A percentile compares a stretch with the other conserved stretches of the same genome.
Conservation (phyloP, 1,284 basidiomycete species). For the Ustilago loliicola region DNA sequence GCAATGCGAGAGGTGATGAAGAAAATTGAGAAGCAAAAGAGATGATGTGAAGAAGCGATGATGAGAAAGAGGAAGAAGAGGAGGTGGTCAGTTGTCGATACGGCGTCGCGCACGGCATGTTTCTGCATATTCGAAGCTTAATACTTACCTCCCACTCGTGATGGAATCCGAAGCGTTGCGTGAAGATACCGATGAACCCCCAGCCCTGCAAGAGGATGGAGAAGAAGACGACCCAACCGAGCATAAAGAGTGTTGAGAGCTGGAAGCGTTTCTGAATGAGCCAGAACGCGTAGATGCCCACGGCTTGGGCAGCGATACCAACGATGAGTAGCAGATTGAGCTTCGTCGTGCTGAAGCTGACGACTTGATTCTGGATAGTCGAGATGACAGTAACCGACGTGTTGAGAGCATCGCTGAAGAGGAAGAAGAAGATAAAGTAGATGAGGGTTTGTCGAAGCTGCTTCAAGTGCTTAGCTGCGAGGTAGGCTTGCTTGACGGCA, state of each 20-base stretch:
- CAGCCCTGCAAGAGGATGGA: slow-evolving; percentile 84
- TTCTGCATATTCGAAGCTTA: background rate
- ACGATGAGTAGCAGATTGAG: slow-evolving; percentile 80
- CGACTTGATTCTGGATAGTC: slow-evolving; percentile 84
- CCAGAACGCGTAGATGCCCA: slow-evolving; percentile 79
- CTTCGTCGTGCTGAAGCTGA: slow-evolving; percentile 79
- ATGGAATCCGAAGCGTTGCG: slow-evolving; percentile 76
- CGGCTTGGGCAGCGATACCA: slow-evolving; percentile 80
- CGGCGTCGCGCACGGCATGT: background rate
- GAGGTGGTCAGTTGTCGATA: background rate
- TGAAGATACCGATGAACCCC: slow-evolving; percentile 90
- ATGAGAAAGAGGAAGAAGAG: background rate
- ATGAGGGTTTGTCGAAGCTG: slow-evolving; percentile 63
- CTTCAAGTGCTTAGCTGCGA: slow-evolving; percentile 30
- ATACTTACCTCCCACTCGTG: slow-evolving; percentile 37
- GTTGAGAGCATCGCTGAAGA: slow-evolving; percentile 84
- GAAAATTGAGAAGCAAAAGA: background rate
- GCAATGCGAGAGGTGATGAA: background rate
- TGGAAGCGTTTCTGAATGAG: slow-evolving; percentile 82
- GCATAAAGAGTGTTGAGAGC: slow-evolving; percentile 77
- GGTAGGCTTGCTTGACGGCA: slow-evolving; percentile 71
- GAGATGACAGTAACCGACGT: slow-evolving; percentile 83
- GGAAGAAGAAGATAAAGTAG: slow-evolving; percentile 77
- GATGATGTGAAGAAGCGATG: background rate
- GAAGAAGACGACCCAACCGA: slow-evolving; percentile 81